Conservation (phyloP, 768 basidiomycete genomes). For the Boletus insuetus region DNA sequence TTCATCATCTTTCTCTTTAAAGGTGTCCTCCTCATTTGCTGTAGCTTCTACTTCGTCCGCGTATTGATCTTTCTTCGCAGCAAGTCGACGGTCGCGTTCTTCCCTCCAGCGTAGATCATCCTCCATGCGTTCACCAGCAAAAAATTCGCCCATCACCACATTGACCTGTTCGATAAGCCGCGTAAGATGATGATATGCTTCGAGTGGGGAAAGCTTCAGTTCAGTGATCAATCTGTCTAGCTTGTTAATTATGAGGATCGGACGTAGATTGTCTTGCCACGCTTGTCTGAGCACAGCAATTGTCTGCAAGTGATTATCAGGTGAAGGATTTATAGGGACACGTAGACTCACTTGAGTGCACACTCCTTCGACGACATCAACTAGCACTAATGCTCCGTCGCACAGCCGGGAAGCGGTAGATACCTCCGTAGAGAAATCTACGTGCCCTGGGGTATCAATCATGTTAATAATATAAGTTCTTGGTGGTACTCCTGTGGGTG, state of each 20-base stretch:
- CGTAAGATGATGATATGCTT: slow-evolving; percentile 92
- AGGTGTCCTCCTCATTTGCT: slow-evolving; percentile 61
- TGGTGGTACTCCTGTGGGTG: slow-evolving; percentile 48
- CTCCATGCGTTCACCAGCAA: slow-evolving; percentile 94
- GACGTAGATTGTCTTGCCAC: slow-evolving; percentile 84
- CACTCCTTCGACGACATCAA: slow-evolving; percentile 97
- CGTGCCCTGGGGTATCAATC: slow-evolving; percentile 98
- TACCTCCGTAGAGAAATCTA: slow-evolving; percentile 97
- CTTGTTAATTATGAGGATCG: slow-evolving; percentile 96
- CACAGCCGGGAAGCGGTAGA: slow-evolving; percentile 91
- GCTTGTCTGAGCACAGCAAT: slow-evolving; percentile 94
- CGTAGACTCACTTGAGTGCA: slow-evolving; percentile 79
- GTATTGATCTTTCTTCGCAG: slow-evolving; percentile 66
- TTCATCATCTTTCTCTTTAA: slow-evolving; percentile 95
- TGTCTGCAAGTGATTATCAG: slow-evolving; percentile 51
- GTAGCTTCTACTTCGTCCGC: slow-evolving; percentile 64
- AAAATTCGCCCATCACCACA: slow-evolving; percentile 96
- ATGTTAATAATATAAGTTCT: slow-evolving; percentile 87
- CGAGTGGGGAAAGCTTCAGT: slow-evolving; percentile 83
- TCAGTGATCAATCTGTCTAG: slow-evolving; percentile 93
- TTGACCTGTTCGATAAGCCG: slow-evolving; percentile 96
- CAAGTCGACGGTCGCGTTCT: slow-evolving; percentile 80
- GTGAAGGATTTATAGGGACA: not conserved
- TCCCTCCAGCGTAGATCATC: slow-evolving; percentile 94
- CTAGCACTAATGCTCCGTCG: slow-evolving; percentile 92